These are phyloP conservation scores for barley (Hordeum vulgare) DNA, from an alignment of 176 grass and related monocot species.

Conservation along the genomic window MorexV3_pseudomolecules_assembly NC_058524.1:617569396-617569895, in stretches of 20 bases:
- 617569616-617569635: conserved; percentile 34
- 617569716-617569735: conserved; percentile 20
- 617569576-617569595: conserved; percentile 59
- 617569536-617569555: conserved; percentile 33
- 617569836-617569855: conserved; percentile 21
- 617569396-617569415: conserved; percentile 24
- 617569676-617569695: conserved; percentile 32
- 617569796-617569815: conserved; percentile 39
- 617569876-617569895: conserved; percentile 14
- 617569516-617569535: conserved; percentile 40
- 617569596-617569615: conserved; percentile 27
- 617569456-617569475: conserved; percentile 87
- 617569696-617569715: conserved; percentile 25
- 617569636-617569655: conserved; percentile 37
- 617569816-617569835: conserved; percentile 31
- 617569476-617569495: conserved; percentile 44
- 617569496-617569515: conserved; percentile 47
- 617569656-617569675: conserved; percentile 13
- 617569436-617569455: conserved; percentile 94
- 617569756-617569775: conserved; percentile 6
- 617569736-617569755: conserved; percentile 24
- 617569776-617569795: conserved; percentile 30
- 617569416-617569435: conserved; percentile 43
- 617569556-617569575: conserved; percentile 76
- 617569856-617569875: conserved; percentile 13